Base-by-base conservation (phyloP, 345 rosid genomes). In the Ailanthus altissimus region DNA sequence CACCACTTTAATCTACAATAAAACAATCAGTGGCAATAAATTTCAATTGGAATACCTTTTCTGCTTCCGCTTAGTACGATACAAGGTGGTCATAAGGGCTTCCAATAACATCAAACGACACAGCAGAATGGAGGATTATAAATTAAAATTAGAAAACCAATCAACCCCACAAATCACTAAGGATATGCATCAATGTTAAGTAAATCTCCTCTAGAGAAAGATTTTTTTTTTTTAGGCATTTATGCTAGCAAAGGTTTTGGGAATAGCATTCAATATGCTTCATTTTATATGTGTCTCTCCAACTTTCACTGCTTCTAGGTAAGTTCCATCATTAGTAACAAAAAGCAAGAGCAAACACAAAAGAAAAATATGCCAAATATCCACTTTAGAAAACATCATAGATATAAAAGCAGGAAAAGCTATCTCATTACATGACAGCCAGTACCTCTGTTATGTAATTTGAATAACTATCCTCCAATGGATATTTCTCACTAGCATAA, bases 401-500 rank as follows among this genome's bases (percentile, higher is more conserved):
- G 8, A 8, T 38, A 72, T 57, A 61, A 32, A 69, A 49, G 26
- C 11, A 49, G 15, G 14, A 49, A 5, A 67, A 42, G 46, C 26
- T 9, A 65, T 40, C 69, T 20, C 32, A 6, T 75, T 49, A 47
- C 18, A 16, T 12, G 59, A 46, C 11, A 25, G 46, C 20, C 21
- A 46, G 43, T 84, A 94, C 97, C 97, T 92, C 94, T 2, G 88
- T 18, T 64, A 94, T 91, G 78, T 88, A 94, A 84, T 90, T 91
- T 14, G 88, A 88, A 87, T 95, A 95, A 80, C 96, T 89, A 83
- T 93, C 93, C 89, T 95, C 99, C 86, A 71, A 68, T 1, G 98
- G 98, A 67, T 95, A 95, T 72, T 90, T 95, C 75, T 80, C 98
- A 76, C 98, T 95, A 23, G 99, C 92, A 83, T 89, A 95, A 80